A percentile compares a stretch with the other conserved stretches of the same genome.
Conservation (phyloP, 257 asterid species). For the Ehretia macrophylla region DNA sequence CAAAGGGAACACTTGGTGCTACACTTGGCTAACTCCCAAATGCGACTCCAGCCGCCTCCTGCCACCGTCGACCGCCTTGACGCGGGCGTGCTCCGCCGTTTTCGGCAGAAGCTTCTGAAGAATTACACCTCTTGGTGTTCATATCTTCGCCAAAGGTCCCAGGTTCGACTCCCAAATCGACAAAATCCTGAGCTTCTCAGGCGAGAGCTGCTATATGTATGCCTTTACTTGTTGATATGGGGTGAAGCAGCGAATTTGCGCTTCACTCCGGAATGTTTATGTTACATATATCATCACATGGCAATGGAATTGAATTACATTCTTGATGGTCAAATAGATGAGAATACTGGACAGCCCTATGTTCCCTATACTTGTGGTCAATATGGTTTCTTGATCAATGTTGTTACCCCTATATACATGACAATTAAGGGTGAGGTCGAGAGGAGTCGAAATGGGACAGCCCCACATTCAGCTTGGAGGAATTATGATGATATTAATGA, state of each 20-base stretch:
- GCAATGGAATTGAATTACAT: constrained; percentile 77
- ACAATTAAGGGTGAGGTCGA: constrained; percentile 70
- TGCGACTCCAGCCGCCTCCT: constrained; percentile 80
- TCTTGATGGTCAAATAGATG: constrained; percentile 71
- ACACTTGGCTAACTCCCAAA: constrained; percentile 80
- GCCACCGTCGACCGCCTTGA: constrained; percentile 58
- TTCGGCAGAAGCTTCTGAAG: constrained; percentile 63
- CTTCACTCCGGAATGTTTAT: constrained; percentile 79
- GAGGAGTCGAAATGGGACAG: constrained; percentile 85
- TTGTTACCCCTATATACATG: constrained; percentile 60
- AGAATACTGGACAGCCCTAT: constrained; percentile 56
- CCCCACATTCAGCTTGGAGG: constrained; percentile 98
- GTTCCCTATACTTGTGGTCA: constrained; percentile 68
- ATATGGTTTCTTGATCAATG: constrained; percentile 54
- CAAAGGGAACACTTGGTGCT: constrained; percentile 91
- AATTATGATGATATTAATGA: constrained; percentile 94
- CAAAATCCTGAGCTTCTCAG: constrained; percentile 50
- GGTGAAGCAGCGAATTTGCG: constrained; percentile 91
- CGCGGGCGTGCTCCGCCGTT: constrained; percentile 58
- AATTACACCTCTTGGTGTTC: constrained; percentile 89
- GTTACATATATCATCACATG: constrained; percentile 83
- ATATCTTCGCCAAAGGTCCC: constrained; percentile 59
- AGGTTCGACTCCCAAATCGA: constrained; percentile 67
- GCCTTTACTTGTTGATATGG: constrained; percentile 72
- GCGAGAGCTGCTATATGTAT: constrained; percentile 79